A percentile compares a stretch with the other conserved stretches of the same genome.
Conservation (phyloP, 2,329 filamentous ascomycete genomes). For the Fusarium pseudograminearum region DNA sequence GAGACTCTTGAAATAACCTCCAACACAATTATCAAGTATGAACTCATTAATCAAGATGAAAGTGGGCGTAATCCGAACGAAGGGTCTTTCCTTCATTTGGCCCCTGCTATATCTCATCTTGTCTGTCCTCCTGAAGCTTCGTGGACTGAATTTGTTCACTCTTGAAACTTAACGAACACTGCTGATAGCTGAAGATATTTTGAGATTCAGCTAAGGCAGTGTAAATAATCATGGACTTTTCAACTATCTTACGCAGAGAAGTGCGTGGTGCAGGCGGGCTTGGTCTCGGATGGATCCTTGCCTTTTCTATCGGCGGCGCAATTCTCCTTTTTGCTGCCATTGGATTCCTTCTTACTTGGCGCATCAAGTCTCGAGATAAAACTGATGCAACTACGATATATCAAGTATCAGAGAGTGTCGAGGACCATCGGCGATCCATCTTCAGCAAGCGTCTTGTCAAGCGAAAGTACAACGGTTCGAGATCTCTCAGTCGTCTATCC, state of each 20-base stretch:
- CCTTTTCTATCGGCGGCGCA: conserved; percentile 62
- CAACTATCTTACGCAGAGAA: conserved; percentile 17
- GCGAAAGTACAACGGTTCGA: conserved; percentile 45
- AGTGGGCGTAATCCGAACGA: conserved; percentile 30
- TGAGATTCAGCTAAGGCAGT: conserved; percentile 23
- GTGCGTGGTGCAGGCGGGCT: conserved; percentile 39
- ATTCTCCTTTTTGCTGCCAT: conserved; percentile 58
- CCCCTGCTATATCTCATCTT: conserved; percentile 26
- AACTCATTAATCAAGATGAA: conserved; percentile 39
- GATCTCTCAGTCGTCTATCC: conserved; percentile 50
- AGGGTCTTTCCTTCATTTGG: conserved; percentile 33
- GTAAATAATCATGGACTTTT: conserved; percentile 30
- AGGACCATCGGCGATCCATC: conserved; percentile 30
- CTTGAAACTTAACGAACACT: conserved; percentile 17
- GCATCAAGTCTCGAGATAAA: conserved; percentile 45
- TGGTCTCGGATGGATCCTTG: conserved; percentile 56
- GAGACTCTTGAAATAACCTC: conserved; percentile 49
- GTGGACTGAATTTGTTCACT: conserved; percentile 11
- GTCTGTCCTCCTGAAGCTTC: conserved; percentile 37
- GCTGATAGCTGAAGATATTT: conserved; percentile 15
- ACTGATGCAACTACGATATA: conserved; percentile 47
- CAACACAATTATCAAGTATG: conserved; percentile 26
- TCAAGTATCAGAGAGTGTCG: conserved; percentile 43
- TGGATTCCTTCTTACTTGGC: conserved; percentile 58
- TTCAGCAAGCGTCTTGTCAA: conserved; percentile 50